Conservation (phyloP, 2,329 filamentous ascomycete species). For the Pseudomassariella vexata region DNA sequence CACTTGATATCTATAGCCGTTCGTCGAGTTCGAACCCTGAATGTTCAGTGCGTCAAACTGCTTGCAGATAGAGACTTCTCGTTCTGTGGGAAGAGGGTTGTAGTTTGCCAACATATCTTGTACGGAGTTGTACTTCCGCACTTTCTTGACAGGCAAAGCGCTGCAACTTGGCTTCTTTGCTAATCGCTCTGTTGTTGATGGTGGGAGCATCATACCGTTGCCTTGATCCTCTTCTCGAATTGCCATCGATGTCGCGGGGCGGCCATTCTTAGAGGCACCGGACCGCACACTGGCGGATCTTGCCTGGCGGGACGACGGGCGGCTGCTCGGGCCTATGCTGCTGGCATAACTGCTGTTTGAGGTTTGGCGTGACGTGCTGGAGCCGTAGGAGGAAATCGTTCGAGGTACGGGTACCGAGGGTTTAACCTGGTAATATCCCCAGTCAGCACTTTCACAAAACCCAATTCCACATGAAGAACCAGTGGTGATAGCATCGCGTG, state of each 20-base stretch:
- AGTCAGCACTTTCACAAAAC: not conserved
- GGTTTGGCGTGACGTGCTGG: constrained; percentile 14
- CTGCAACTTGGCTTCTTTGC: constrained; percentile 9
- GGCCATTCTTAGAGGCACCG: constrained; percentile 19
- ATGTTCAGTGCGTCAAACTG: constrained; percentile 34
- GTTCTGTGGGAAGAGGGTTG: constrained; percentile 15
- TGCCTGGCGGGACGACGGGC: constrained; percentile 26
- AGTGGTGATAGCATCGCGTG: constrained; percentile 1
- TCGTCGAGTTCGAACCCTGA: constrained; percentile 19
- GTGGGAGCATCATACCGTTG: constrained; percentile 33
- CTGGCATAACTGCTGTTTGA: constrained; percentile 29
- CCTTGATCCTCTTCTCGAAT: constrained; percentile 18
- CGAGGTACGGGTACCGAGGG: constrained; percentile 7
- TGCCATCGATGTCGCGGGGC: constrained; percentile 24
- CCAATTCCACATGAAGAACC: not conserved
- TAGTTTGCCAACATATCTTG: constrained; percentile 15
- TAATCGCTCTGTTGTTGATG: constrained; percentile 8
- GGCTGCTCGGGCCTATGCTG: constrained; percentile 27
- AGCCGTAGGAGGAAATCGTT: constrained; percentile 3
- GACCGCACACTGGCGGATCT: constrained; percentile 11
- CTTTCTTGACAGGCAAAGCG: constrained; percentile 13
- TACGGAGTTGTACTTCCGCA: constrained; percentile 19
- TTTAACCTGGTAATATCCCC: constrained; percentile 10
- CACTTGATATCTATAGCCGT: constrained; percentile 40
- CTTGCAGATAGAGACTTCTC: constrained; percentile 38